Evolutionary conservation across 2,329 filamentous ascomycete species (phyloP).

Genomic region (Colletotrichum higginsianum): DNA sequence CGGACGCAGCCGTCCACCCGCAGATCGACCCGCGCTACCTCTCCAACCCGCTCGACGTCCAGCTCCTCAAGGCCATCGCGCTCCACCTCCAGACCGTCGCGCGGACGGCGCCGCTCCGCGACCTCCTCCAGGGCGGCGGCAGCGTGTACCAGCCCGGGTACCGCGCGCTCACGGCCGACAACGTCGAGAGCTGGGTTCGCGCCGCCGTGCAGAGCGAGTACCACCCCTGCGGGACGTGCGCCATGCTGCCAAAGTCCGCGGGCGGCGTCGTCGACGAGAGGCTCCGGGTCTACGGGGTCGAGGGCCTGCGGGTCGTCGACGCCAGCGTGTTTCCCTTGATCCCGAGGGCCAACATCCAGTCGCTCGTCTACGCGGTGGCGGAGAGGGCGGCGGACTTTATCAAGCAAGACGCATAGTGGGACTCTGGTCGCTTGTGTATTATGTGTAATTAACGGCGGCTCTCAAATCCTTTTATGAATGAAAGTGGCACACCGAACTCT

Average conservation of each 20-base stretch:
- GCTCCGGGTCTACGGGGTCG: slow-evolving; percentile 50
- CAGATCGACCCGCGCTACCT: slow-evolving; percentile 36
- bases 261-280: slow-evolving; percentile 52
- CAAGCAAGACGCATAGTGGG: slow-evolving; percentile 13
- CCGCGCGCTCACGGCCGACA: slow-evolving; percentile 19
- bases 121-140: slow-evolving; percentile 26
- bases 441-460: background rate
- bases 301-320: slow-evolving; percentile 48
- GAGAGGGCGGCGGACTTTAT: slow-evolving; percentile 46
- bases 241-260: slow-evolving; percentile 37
- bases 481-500: too few relatives aligned
- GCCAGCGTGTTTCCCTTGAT: slow-evolving; percentile 52
- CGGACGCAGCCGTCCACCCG: slow-evolving; percentile 18
- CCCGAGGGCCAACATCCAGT: slow-evolving; percentile 50
- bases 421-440: too few relatives aligned
- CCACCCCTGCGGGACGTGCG: slow-evolving; percentile 37
- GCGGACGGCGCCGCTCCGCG: slow-evolving; percentile 28
- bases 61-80: slow-evolving; percentile 24
- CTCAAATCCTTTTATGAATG: background rate
- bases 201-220: slow-evolving; percentile 36
- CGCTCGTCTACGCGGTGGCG: slow-evolving; percentile 55
- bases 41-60: slow-evolving; percentile 31
- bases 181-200: slow-evolving; percentile 32
- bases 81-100: slow-evolving; percentile 33
- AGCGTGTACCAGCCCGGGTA: slow-evolving; percentile 33